These are phyloP conservation scores for Hypseocharis bilobata DNA, from an alignment of 441 rosid species.

Conservation along the genomic window DNA sequence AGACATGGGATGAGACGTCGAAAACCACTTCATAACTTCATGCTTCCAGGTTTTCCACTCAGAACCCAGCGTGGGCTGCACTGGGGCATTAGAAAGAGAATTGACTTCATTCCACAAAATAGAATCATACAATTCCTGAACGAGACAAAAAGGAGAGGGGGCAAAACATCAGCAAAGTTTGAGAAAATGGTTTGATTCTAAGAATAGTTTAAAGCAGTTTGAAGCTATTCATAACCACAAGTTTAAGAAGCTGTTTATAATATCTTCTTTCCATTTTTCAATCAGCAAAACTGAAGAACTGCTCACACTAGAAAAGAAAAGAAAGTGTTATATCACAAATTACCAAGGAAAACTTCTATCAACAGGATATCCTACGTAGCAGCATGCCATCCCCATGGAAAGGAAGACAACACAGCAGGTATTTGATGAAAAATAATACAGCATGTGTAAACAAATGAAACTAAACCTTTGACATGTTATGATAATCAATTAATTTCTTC, in stretches of 20 bases:
- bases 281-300: neutral
- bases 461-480: neutral
- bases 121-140: slow-evolving; percentile 70
- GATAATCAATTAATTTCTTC: neutral
- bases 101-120: slow-evolving; percentile 77
- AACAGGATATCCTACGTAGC: neutral
- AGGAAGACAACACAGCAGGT: neutral
- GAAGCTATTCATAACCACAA: neutral
- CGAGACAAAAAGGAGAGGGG: slow-evolving; percentile 18
- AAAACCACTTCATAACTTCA: slow-evolving; percentile 76
- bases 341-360: neutral
- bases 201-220: neutral
- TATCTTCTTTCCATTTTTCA: neutral
- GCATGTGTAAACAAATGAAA: neutral
- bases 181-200: neutral
- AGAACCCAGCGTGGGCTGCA: slow-evolving; percentile 58
- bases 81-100: slow-evolving; percentile 52
- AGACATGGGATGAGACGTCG: slow-evolving; percentile 43
- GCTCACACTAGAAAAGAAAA: neutral
- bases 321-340: neutral
- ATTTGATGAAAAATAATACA: neutral
- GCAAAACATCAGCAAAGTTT: slow-evolving; percentile 9
- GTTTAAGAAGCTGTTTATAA: neutral
- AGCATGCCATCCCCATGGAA: neutral
- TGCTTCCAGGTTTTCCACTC: slow-evolving; percentile 99